Evolutionary conservation across 78 protist species (phyloP), one percentile per base, ranked within the genome.

Genomic region (Speleostelium caveatum): DNA sequence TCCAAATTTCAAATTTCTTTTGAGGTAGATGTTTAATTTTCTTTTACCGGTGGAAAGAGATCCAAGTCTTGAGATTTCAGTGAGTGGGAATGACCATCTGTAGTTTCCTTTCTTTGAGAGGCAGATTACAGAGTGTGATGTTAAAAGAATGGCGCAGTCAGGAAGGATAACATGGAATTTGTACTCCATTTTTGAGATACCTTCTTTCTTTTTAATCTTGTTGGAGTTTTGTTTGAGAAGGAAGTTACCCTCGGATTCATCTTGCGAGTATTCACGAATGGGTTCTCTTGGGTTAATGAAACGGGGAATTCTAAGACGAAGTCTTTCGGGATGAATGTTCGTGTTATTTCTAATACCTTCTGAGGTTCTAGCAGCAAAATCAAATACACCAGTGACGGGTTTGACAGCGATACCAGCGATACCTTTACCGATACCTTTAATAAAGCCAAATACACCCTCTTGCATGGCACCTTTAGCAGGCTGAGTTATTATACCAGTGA

Each of bases 361-460:
- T 10, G 96, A 83, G 2, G 94, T 89, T 45, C 76, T 73, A 2
- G 85, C 35, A 0, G 89, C 94, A 33, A 94, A 72, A 74, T 94
- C 95, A 55, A 93, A 76, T 17, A 86, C 96, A 93, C 96, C 96
- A 33, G 90, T 86, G 0, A 93, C 95, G 5, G 96, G 95, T 78
- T 94, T 94, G 0, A 86, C 86, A 1, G 95, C 87, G 26, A 92
- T 68, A 41, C 96, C 96, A 2, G 87, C 86, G 8, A 94, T n/a
- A 68, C 96, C 96, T 51, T 94, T 94, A n/a, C 96, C 96, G 32
- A 93, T 42, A 51, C 96, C 96, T 77, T 76, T 83, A 3, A 94
- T 49, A 59, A 94, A 56, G 5, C 96, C 96, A 19, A 75, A 26
- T 28, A 62, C 28, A 60, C 96, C 96, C 5, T 80, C 95, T n/a